Base-by-base conservation (phyloP, 352 stramenopile genomes). In the Phytophthora colocasiae region DNA sequence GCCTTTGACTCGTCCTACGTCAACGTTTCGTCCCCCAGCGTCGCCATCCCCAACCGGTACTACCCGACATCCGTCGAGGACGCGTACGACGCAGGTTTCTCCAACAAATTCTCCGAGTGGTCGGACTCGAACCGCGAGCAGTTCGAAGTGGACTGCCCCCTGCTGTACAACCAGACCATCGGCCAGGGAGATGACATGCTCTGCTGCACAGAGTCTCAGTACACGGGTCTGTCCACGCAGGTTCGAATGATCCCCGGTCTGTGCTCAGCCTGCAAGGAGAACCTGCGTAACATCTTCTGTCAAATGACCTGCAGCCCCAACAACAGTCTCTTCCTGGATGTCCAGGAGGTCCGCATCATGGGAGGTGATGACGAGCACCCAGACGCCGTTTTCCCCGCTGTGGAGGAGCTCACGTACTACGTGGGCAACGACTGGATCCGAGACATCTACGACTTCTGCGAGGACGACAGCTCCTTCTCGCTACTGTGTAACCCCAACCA, bases 61-160 rank as follows among this genome's bases (percentile, higher is more conserved):
- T 69, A 76, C 19, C 81, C 81, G 8, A 87, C 68, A 31, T 85
- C 68, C 15, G 76, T 76, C 8, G 59, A 83, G 55, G 75, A 77
- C 48, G 81, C 79, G 4, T 77, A 86, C 44, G 65, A 71, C 38
- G 66, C 59, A 0, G 79, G 79, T 31, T 81, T 85, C 36, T 69
- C 62, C 40, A 90, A 89, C 63, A 83, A 85, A 50, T 89, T 90
- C 49, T 86, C 81, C 19, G 75, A 85, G 59, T 90, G 81, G 81
- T 76, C 66, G 11, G 66, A 70, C 32, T 45, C 57, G 6, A 89
- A 87, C 59, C 81, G 76, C 29, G 73, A 81, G 38, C 77, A 84
- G 45, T 90, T 90, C 50, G 26, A 90, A 32, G 71, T 87, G 8
- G 81, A 90, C 27, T 90, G 81, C 17, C 80, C 81, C 0, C 63